Base-by-base conservation (phyloP, 164 flowering plant species). In the Malania oleifera region DNA sequence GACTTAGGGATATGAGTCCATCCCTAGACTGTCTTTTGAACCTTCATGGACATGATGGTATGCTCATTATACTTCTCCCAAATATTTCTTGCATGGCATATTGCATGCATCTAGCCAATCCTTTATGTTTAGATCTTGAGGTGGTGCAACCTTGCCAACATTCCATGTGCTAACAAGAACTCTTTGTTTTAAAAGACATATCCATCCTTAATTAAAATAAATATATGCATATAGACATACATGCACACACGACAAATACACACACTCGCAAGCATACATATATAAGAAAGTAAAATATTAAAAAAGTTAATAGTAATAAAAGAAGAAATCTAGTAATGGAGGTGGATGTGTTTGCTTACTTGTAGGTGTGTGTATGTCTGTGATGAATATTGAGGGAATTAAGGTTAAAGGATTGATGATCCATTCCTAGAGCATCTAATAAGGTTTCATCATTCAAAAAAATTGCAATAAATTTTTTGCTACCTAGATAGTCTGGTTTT, bases 81-180 rank as follows among this genome's bases (percentile, higher is more conserved):
- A n/a, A n/a, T n/a, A n/a, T n/a, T n/a, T n/a, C n/a, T 77, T 73
- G 20, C 77, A 72, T 3, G 73, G 43, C 20, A 54, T 37, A 47
- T 59, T 53, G 25, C 31, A 9, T 25, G 59, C 57, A 17, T 75
- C 71, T 8, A 77, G 55, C 69, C 67, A 63, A 54, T 75, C 75
- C n/a, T 74, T 71, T 41, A 77, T 43, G 27, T 61, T 57, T 22
- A 75, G 31, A 51, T 63, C 72, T 2, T 70, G 67, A n/a, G 66
- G 38, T 23, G 82, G 82, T 35, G 68, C 69, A 45, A 70, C 52
- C 19, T 77, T 78, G 9, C 81, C 81, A 29, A 74, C 81, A 38
- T 77, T 81, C 86, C 86, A 82, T 14, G 86, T 77, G 48, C 80
- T 77, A 56, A 73, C 80, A 49, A 82, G 77, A 61, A 82, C 58